Evolutionary conservation across 2,329 filamentous ascomycete species (phyloP).

Genomic region (Colletotrichum euphorbiae): DNA sequence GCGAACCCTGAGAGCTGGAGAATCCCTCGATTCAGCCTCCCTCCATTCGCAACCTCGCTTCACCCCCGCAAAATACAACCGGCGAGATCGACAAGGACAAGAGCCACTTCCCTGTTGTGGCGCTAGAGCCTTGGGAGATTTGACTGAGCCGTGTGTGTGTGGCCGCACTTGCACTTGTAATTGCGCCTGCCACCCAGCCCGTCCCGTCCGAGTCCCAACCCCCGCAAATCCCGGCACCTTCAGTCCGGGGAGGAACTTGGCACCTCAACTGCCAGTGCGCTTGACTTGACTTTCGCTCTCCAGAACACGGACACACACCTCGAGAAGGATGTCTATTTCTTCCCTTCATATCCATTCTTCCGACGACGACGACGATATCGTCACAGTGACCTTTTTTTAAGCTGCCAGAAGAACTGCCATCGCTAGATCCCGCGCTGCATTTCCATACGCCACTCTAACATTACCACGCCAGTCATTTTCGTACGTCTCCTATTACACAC

Average conservation of each 20-base stretch:
- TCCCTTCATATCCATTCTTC: background rate
- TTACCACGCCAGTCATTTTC: background rate
- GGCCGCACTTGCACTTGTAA: background rate
- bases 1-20: too few species aligned
- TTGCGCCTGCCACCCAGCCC: slow-evolving; percentile 22
- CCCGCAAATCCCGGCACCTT: slow-evolving; percentile 41
- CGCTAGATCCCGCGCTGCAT: slow-evolving; percentile 2
- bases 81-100: background rate
- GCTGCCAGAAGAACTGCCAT: background rate
- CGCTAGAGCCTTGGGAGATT: slow-evolving; percentile 10
- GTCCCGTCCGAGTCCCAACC: slow-evolving; percentile 20
- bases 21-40: slow-evolving; percentile 30
- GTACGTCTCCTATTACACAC: background rate
- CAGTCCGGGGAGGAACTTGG: slow-evolving; percentile 38
- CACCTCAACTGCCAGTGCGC: slow-evolving; percentile 5
- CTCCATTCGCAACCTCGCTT: background rate
- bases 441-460: background rate
- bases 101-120: background rate
- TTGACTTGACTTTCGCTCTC: background rate
- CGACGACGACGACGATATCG: background rate
- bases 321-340: background rate
- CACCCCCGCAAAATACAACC: background rate
- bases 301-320: background rate
- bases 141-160: background rate
- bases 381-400: background rate